Conservation (phyloP, 23 red algal species). For the Gracilaria caudata region DNA sequence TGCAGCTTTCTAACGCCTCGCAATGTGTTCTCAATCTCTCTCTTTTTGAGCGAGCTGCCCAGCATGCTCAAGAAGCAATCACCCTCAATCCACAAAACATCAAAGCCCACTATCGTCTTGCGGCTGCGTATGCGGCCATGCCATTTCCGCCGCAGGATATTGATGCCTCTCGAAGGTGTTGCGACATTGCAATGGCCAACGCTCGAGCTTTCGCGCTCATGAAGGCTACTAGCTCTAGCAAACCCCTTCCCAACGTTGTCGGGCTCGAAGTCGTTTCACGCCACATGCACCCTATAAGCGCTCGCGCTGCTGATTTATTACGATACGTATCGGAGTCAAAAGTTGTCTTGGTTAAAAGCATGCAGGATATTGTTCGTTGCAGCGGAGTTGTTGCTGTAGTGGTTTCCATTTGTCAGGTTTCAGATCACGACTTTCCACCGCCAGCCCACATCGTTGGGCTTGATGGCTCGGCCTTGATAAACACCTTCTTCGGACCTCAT, state of each 20-base stretch:
- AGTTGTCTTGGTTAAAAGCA: neutral
- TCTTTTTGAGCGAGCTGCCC: neutral
- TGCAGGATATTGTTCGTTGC: neutral
- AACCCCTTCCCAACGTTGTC: neutral
- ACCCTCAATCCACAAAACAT: conserved; percentile 12
- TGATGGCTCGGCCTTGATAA: conserved; percentile 9
- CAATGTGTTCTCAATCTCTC: conserved; percentile 31
- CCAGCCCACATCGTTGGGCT: conserved; percentile 34
- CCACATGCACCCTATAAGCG: neutral
- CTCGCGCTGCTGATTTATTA: conserved; percentile 29
- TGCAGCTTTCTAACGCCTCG: conserved; percentile 37
- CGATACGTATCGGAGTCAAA: conserved; percentile 10
- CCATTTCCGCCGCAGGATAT: conserved; percentile 13
- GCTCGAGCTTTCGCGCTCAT: conserved; percentile 35
- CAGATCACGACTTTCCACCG: neutral
- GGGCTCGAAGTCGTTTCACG: conserved; percentile 7
- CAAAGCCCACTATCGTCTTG: conserved; percentile 30
- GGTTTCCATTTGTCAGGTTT: neutral
- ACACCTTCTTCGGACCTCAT: neutral
- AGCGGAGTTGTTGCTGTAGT: neutral
- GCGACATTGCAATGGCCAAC: conserved; percentile 31
- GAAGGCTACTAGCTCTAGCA: neutral
- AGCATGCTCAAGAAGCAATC: conserved; percentile 30
- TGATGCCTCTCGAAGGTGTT: conserved; percentile 25
- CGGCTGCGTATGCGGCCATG: conserved; percentile 20